These are phyloP conservation scores for Tricholoma furcatifolium DNA, from an alignment of 768 basidiomycete species.

Conservation along the genomic window DNA sequence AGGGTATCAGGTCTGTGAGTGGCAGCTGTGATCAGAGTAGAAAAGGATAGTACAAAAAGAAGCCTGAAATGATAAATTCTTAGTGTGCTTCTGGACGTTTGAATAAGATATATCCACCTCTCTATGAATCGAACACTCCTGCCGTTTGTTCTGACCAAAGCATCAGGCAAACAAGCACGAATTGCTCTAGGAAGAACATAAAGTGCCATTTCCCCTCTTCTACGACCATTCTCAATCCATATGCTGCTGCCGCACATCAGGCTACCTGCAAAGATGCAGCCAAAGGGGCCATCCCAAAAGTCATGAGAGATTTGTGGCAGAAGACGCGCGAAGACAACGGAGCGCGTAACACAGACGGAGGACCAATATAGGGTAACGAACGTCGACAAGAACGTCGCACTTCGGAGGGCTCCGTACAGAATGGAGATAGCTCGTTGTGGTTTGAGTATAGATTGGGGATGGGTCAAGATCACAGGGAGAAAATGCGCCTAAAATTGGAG, in stretches of 20 bases:
- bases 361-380: slow-evolving; percentile 75
- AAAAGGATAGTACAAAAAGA: slow-evolving; percentile 60
- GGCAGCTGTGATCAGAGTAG: slow-evolving; percentile 63
- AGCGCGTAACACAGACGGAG: slow-evolving; percentile 66
- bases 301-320: slow-evolving; percentile 72
- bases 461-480: slow-evolving; percentile 61
- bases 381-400: slow-evolving; percentile 68
- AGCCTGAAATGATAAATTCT: slow-evolving; percentile 36
- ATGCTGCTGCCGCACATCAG: slow-evolving; percentile 74
- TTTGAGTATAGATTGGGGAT: slow-evolving; percentile 50
- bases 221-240: slow-evolving; percentile 69
- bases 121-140: slow-evolving; percentile 45
- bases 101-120: slow-evolving; percentile 40
- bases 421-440: slow-evolving; percentile 40
- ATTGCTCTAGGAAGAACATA: slow-evolving; percentile 77
- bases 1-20: slow-evolving; percentile 61
- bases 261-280: slow-evolving; percentile 65
- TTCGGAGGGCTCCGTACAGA: slow-evolving; percentile 54
- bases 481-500: slow-evolving; percentile 58
- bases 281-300: slow-evolving; percentile 77
- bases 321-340: slow-evolving; percentile 59
- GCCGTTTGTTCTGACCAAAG: slow-evolving; percentile 47
- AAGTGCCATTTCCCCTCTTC: slow-evolving; percentile 77
- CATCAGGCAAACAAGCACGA: slow-evolving; percentile 57
- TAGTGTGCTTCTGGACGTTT: neutral